Evolutionary conservation across 1,139 yeast genomes (phyloP).

Genomic region (Fermentozyma sake): DNA sequence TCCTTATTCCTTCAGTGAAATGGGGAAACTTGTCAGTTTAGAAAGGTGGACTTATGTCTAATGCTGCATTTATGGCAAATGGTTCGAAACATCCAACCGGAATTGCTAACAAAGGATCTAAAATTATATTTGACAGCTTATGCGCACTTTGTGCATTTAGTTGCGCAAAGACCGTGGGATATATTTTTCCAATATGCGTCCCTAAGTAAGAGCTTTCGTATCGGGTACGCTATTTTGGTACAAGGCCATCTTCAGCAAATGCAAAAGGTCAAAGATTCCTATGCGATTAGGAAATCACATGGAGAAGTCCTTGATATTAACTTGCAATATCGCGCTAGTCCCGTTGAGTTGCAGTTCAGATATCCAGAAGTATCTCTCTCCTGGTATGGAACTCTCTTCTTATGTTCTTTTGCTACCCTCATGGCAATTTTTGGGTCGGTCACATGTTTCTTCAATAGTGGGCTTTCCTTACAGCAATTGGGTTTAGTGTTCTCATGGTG

Average conservation of each 20-base stretch:
- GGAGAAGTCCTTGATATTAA: constrained; percentile 6
- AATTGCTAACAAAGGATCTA: constrained; percentile 28
- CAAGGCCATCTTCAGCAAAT: constrained; percentile 5
- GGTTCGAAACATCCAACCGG: constrained; percentile 35
- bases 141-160: constrained; percentile 26
- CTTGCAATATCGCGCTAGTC: constrained; percentile 25
- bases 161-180: constrained; percentile 20
- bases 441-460: constrained; percentile 46
- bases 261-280: constrained; percentile 2
- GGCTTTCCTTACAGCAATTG: constrained; percentile 41
- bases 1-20: constrained; percentile 36
- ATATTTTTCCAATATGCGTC: constrained; percentile 20
- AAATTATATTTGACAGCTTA: constrained; percentile 37
- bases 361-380: constrained; percentile 35
- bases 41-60: constrained; percentile 38
- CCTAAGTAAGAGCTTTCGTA: constrained; percentile 16
- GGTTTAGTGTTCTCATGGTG: constrained; percentile 39
- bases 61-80: constrained; percentile 24
- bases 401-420: constrained; percentile 26
- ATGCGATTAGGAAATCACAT: too few species aligned
- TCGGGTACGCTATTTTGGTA: constrained; percentile 19
- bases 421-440: constrained; percentile 29
- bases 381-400: constrained; percentile 36
- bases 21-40: constrained; percentile 26
- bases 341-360: constrained; percentile 32